Percentiles rank a stretch among this genome's conserved stretches.
These are phyloP conservation scores for Phytophthora melonis DNA, from an alignment of 352 stramenopile genomes.

Conservation along the genomic window DNA sequence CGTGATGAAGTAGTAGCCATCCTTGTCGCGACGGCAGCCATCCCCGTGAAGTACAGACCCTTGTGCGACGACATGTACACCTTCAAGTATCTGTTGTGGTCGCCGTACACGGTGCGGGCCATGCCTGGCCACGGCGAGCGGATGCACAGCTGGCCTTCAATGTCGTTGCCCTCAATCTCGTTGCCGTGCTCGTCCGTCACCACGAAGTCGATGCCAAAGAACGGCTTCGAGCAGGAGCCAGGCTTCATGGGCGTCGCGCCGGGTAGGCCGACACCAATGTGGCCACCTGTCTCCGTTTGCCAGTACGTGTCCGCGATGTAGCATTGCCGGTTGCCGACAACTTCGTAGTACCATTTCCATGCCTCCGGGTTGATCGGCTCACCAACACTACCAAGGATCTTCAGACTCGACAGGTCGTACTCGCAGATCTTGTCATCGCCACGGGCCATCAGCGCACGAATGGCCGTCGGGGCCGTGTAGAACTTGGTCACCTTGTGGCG, in stretches of 20 bases:
- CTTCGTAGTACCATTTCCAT: constrained; percentile 97
- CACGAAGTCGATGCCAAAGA: constrained; percentile 95
- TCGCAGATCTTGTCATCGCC: constrained; percentile 92
- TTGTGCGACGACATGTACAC: constrained; percentile 97
- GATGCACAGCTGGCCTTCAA: constrained; percentile 96
- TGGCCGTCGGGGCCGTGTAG: constrained; percentile 95
- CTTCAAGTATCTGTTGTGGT: constrained; percentile 95
- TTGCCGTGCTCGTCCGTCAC: constrained; percentile 85
- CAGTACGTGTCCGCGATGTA: constrained; percentile 97
- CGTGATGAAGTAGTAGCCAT: constrained; percentile 99
- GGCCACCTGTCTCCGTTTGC: constrained; percentile 97
- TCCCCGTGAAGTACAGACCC: constrained; percentile 97
- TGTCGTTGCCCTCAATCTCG: constrained; percentile 83
- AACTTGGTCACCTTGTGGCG: constrained; percentile 97
- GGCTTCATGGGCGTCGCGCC: constrained; percentile 91
- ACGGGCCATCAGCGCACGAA: constrained; percentile 97
- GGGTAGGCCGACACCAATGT: constrained; percentile 95
- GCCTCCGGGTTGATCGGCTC: constrained; percentile 98
- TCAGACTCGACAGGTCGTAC: constrained; percentile 71
- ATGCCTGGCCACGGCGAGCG: constrained; percentile 96
- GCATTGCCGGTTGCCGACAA: constrained; percentile 88
- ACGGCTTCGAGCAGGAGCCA: constrained; percentile 94
- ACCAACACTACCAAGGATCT: constrained; percentile 96
- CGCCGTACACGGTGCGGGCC: constrained; percentile 94
- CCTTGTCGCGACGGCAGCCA: constrained; percentile 84